These are phyloP conservation scores for Leishmania mexicana DNA, from an alignment of 208 protist species.

Conservation along the genomic window DNA sequence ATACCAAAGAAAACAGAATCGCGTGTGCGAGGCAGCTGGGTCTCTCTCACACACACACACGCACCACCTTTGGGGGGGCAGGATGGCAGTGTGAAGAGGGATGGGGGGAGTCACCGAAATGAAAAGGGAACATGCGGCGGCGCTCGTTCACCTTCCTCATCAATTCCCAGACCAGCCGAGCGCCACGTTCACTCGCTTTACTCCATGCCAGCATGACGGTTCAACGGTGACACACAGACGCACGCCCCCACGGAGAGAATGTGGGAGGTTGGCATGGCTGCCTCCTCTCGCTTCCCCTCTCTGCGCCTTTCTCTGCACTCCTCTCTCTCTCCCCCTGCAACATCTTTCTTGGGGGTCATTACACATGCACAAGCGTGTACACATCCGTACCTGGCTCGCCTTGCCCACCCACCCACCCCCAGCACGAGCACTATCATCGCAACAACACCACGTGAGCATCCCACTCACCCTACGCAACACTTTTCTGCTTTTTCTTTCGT, in stretches of 20 bases:
- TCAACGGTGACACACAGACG: background rate
- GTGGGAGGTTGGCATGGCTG: background rate
- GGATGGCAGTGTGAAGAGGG: background rate
- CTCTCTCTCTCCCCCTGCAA: background rate
- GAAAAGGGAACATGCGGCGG: background rate
- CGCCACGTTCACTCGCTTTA: background rate
- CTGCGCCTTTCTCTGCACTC: background rate
- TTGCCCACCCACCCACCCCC: background rate
- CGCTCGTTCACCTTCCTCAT: background rate
- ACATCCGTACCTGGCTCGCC: background rate
- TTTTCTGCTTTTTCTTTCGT: background rate
- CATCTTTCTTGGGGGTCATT: background rate
- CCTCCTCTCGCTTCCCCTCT: background rate
- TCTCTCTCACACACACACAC: background rate
- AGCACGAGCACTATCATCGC: background rate
- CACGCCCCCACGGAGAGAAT: constrained; percentile 1
- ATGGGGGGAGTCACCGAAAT: background rate
- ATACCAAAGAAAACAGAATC: background rate
- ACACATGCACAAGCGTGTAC: background rate
- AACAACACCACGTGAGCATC: background rate
- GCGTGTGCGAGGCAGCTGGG: background rate
- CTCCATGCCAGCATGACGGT: background rate
- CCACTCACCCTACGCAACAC: background rate
- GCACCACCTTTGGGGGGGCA: background rate
- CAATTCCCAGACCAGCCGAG: background rate